phyloP scores from a whole-genome alignment of 2,329 filamentous ascomycete species.

The Rutstroemia sp. region DNA sequence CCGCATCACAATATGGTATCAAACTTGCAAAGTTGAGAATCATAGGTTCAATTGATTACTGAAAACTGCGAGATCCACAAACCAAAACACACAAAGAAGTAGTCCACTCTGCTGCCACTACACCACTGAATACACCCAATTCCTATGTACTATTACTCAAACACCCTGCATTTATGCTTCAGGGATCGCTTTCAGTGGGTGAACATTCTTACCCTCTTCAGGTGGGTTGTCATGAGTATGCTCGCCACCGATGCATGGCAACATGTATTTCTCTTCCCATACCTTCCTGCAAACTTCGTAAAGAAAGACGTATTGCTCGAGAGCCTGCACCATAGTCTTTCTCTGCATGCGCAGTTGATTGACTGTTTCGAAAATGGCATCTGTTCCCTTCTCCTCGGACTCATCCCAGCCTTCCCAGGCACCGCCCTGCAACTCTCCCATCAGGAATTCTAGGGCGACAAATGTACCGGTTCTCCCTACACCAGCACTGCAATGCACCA shows the following conservation, averaged over 20 bases:
- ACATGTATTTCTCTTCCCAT: conserved; percentile 57
- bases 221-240: conserved; percentile 15
- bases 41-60: not conserved
- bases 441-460: conserved; percentile 87
- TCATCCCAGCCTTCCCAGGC: conserved; percentile 33
- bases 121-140: not conserved
- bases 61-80: no score
- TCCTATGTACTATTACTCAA: not conserved
- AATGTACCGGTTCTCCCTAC: conserved; percentile 94
- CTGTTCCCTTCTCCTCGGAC: conserved; percentile 37
- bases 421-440: conserved; percentile 73
- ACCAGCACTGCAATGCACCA: conserved; percentile 84
- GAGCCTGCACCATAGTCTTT: conserved; percentile 91
- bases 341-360: conserved; percentile 77
- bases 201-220: conserved; percentile 6
- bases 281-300: conserved; percentile 76
- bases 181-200: not conserved
- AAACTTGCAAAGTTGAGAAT: not conserved
- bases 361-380: conserved; percentile 73
- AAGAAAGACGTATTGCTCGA: conserved; percentile 76
- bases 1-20: no score
- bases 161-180: not conserved
- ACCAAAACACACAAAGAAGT: not conserved
- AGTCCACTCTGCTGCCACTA: not conserved
- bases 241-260: conserved; percentile 22